phyloP scores from a whole-genome alignment of 805 yeast species.

The Ogataea saltuana region DNA sequence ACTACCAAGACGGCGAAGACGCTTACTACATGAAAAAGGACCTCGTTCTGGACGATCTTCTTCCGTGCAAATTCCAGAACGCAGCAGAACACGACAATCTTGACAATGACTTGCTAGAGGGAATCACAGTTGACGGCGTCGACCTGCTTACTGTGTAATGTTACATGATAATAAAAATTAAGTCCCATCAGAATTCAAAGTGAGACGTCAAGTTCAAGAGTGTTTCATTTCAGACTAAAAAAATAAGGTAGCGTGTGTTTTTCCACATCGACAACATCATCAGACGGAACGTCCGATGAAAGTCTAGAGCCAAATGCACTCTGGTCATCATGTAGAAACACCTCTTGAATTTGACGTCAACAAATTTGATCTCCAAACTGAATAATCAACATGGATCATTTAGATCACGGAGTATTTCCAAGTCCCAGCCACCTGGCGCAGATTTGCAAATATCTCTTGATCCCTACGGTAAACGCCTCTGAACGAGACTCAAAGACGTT shows the following conservation, averaged over 20 bases:
- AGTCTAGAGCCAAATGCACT: slow-evolving; percentile 99
- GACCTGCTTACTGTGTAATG: slow-evolving; percentile 10
- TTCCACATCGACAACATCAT: slow-evolving; percentile 86
- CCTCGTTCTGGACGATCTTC: slow-evolving; percentile 57
- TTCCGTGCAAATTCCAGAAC: slow-evolving; percentile 57
- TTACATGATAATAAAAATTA: neutral
- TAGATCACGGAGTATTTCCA: neutral
- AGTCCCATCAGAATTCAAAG: too few species aligned
- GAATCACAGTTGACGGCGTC: slow-evolving; percentile 20
- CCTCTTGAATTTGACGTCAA: too few species aligned
- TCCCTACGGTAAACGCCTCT: too few species aligned
- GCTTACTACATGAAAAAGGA: slow-evolving; percentile 91
- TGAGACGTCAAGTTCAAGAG: too few species aligned
- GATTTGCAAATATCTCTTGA: neutral
- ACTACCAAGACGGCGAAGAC: slow-evolving; percentile 96
- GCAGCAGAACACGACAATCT: slow-evolving; percentile 58
- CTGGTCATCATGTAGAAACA: slow-evolving; percentile 71
- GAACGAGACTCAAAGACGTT: too few species aligned
- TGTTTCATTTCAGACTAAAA: slow-evolving; percentile 56
- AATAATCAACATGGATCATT: neutral
- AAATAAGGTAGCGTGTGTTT: slow-evolving; percentile 95
- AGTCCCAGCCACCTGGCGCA: slow-evolving; percentile 15
- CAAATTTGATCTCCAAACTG: too few species aligned
- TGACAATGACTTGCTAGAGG: slow-evolving; percentile 46
- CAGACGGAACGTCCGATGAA: slow-evolving; percentile 34